Evolutionary conservation across 495 filamentous ascomycete genomes (phyloP).

Genomic region (Elaphomyces granulatus): DNA sequence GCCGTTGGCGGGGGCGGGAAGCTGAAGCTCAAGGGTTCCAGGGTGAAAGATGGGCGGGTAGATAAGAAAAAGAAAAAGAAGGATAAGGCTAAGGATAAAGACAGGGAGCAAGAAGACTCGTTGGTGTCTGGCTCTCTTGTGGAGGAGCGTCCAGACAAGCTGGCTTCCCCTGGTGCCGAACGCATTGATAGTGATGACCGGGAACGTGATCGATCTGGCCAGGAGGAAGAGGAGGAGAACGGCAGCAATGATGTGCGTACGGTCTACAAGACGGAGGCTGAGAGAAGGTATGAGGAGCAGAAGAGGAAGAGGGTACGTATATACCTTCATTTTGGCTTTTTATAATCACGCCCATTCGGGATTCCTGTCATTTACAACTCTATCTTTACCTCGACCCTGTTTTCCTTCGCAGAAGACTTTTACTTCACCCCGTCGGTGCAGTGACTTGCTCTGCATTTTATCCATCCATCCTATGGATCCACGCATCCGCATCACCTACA

Average conservation of each 20-base stretch:
- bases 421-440: too few species aligned
- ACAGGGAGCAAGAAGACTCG: constrained; percentile 6
- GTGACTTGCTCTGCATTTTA: too few species aligned
- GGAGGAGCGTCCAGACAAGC: too few species aligned
- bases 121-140: too few species aligned
- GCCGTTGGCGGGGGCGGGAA: constrained; percentile 46
- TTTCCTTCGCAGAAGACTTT: too few species aligned
- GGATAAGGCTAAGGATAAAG: constrained; percentile 27
- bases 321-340: constrained; percentile 2
- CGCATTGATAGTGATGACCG: constrained; percentile 2
- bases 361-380: too few species aligned
- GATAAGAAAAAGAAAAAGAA: constrained; percentile 52
- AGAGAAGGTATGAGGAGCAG: constrained; percentile 64
- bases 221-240: neutral
- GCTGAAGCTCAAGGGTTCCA: constrained; percentile 68
- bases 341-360: too few species aligned
- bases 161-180: too few species aligned
- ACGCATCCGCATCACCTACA: too few species aligned
- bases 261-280: constrained; percentile 67
- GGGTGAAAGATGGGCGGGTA: constrained; percentile 36
- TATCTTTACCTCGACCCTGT: too few species aligned
- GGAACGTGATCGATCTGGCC: constrained; percentile 1
- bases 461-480: too few species aligned
- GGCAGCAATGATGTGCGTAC: neutral
- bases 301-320: constrained; percentile 60